Evolutionary conservation across 148 eudicot genomes (phyloP), one percentile per base, ranked within the genome.

Genomic region (Rhododendron ferrugineum): DNA sequence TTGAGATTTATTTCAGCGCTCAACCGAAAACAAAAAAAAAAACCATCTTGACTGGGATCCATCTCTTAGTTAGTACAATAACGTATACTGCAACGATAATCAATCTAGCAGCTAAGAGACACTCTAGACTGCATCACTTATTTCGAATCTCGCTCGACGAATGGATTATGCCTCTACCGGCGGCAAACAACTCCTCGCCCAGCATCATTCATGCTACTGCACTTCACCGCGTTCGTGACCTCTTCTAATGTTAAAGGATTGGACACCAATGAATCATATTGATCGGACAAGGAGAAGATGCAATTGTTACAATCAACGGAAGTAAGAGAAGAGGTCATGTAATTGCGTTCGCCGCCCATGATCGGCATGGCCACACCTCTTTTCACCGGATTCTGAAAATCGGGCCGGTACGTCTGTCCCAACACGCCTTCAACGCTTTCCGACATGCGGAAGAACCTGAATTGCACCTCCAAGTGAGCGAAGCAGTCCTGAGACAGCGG

Each of bases 301-400:
- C 88, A 86, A 26, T 37, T 26, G 8, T 46, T 37, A 34, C 88
- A 86, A 62, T 86, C 82, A 20, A 81, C 85, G 20, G 85, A 54
- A 0, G 83, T 50, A 2, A 86, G 85, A 3, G 85, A 54, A 16
- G 81, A 75, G 15, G 88, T 86, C 82, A 26, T 10, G 81, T 74
- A 86, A 34, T 82, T 75, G 20, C 78, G 82, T 68, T 85, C 81
- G 11, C 85, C 82, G 34, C 85, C 88, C 81, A 86, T 75, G n/a
- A 86, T 49, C 11, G 88, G 85, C 88, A 86, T 86, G 16, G 85
- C 60, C 54, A 86, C 88, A 15, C 85, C 88, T 40, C 72, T 66
- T 47, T 86, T 86, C 28, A 82, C 88, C 49, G 88, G 88, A 18
- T 42, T 86, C 58, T n/a, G 40, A 36, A 75, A 86, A 23, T 60